Conservation (phyloP, 768 basidiomycete species). For the Neoboletus magnificus region DNA sequence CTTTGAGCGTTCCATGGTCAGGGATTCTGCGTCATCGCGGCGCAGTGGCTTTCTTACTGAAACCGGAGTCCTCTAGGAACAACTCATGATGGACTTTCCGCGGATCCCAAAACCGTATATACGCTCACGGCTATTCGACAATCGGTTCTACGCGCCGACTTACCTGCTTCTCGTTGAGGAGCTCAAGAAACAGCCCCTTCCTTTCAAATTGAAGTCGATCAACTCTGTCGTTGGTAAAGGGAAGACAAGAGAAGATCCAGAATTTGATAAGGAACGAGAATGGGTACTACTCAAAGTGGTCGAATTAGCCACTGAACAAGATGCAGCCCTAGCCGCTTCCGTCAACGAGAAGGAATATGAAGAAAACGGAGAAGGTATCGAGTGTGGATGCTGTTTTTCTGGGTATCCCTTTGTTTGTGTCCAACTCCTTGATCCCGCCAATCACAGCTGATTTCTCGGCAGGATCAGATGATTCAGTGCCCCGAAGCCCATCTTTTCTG, state of each 20-base stretch:
- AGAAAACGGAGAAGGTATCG: conserved; percentile 60
- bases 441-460: background rate
- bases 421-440: background rate
- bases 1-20: conserved; percentile 49
- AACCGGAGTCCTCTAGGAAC: conserved; percentile 34
- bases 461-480: conserved; percentile 88
- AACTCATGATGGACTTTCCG: conserved; percentile 57
- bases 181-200: conserved; percentile 26
- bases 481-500: conserved; percentile 90
- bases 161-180: conserved; percentile 48
- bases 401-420: conserved; percentile 64
- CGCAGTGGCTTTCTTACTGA: background rate
- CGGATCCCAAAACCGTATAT: conserved; percentile 54
- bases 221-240: conserved; percentile 40
- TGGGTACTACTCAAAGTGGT: conserved; percentile 45
- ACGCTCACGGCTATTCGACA: conserved; percentile 36
- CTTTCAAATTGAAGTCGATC: conserved; percentile 38
- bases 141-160: conserved; percentile 63
- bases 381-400: conserved; percentile 87
- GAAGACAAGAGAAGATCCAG: conserved; percentile 39
- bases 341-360: conserved; percentile 41
- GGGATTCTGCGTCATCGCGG: background rate
- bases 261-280: conserved; percentile 41
- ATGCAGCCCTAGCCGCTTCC: conserved; percentile 32
- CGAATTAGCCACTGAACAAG: conserved; percentile 25